Evolutionary conservation across 2,329 filamentous ascomycete species (phyloP), one percentile per base, ranked within the genome.

Genomic region (Ophiostoma angusticollis): DNA sequence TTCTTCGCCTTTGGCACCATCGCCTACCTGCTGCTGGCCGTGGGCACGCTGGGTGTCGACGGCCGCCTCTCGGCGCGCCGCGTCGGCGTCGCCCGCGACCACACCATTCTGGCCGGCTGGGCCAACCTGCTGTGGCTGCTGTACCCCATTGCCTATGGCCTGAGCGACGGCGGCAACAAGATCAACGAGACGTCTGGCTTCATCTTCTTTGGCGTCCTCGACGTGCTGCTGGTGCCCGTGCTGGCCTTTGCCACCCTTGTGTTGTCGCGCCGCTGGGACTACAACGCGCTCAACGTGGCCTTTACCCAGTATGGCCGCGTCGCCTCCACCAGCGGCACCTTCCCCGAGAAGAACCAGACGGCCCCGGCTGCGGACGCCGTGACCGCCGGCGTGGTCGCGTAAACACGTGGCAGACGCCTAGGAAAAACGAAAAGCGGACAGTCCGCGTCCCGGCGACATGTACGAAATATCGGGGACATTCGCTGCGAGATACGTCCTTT

Each of bases 231-330:
- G 43, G 41, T 71, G 3, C 63, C 67, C 9, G 59, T 62, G 13
- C 45, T 67, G 11, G 55, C 61, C 29, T 55, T 61, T 18, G 55
- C 56, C 39, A 61, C 68, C 47, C 42, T 71, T 31, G 37, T 62
- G 50, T 52, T 70, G 6, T 57, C 67, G 9, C 56, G 60, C 43
- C 34, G 32, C 40, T 72, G 71, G 68, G 68, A 74, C 52, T 72
- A 69, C 44, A 56, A 56, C 44, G 52, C 54, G 24, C 54, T 74
- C 42, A 69, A 68, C 53, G 51, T 74, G 29, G 59, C 62, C 42
- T 73, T 74, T 46, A 73, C 68, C 17, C 68, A 72, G 51, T 69
- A 70, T 48, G 68, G 68, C 37, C 64, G 68, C 14, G 65, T 71
- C 17, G 49, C 52, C n/a, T 49, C 58, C n/a, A 48, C 48, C 8